Evolutionary conservation across 2,329 filamentous ascomycete genomes (phyloP).

Genomic region (Stachybotrys chlorohalonatus): DNA sequence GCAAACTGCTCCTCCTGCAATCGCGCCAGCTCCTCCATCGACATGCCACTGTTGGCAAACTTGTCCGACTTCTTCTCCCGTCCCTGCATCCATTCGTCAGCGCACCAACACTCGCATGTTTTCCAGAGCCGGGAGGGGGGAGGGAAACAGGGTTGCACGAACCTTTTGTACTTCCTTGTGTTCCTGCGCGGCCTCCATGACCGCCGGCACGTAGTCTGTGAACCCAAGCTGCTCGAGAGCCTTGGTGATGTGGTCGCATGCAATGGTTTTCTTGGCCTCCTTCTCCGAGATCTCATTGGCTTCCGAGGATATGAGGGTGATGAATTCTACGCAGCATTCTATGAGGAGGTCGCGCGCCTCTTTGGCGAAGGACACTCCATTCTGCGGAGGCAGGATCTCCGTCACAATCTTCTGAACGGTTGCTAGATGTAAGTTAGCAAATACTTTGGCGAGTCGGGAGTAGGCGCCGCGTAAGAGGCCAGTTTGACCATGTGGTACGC

Average conservation of each 20-base stretch:
- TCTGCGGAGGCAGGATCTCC: slow-evolving; percentile 74
- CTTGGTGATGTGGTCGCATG: slow-evolving; percentile 94
- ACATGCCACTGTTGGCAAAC: slow-evolving; percentile 88
- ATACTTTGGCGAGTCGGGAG: background rate
- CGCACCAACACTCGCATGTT: slow-evolving; percentile 31
- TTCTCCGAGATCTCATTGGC: slow-evolving; percentile 99
- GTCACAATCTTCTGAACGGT: slow-evolving; percentile 81
- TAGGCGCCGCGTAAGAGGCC: background rate
- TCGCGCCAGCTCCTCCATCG: slow-evolving; percentile 78
- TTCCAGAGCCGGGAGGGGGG: too few relatives aligned
- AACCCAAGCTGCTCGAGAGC: slow-evolving; percentile 90
- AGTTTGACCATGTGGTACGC: slow-evolving; percentile 12
- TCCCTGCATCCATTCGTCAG: slow-evolving; percentile 48
- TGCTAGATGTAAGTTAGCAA: slow-evolving; percentile 32
- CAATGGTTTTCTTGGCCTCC: slow-evolving; percentile 98
- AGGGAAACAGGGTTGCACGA: background rate
- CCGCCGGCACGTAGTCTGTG: slow-evolving; percentile 80
- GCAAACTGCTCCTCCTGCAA: slow-evolving; percentile 91
- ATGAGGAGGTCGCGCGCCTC: slow-evolving; percentile 93
- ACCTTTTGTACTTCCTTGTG: slow-evolving; percentile 94
- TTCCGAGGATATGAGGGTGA: slow-evolving; percentile 95
- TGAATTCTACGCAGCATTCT: slow-evolving; percentile 98
- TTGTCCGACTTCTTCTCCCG: slow-evolving; percentile 97
- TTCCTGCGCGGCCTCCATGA: slow-evolving; percentile 77
- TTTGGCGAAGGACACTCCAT: slow-evolving; percentile 80